These are phyloP conservation scores for Leishmania major DNA, from an alignment of 208 protist genomes.

Conservation along the genomic window DNA sequence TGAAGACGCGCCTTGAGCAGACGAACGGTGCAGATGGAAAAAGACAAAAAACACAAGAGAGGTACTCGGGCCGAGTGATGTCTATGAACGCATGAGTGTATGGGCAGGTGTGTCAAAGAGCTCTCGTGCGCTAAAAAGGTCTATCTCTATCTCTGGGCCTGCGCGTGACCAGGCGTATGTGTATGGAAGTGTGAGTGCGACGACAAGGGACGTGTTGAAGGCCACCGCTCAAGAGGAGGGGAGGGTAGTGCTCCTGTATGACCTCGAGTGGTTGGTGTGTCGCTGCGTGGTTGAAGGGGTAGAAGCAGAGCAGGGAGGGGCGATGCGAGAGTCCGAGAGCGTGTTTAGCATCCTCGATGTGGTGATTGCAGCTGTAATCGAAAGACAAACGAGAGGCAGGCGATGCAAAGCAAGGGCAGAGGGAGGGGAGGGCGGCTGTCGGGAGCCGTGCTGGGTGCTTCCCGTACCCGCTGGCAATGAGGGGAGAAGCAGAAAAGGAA, in stretches of 20 bases:
- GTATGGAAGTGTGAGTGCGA: background rate
- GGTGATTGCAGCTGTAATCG: background rate
- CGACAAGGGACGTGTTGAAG: background rate
- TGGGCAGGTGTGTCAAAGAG: background rate
- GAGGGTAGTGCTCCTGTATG: background rate
- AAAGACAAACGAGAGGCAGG: background rate
- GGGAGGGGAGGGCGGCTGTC: background rate
- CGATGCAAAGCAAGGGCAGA: background rate
- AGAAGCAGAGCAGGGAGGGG: background rate
- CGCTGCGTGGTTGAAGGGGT: background rate
- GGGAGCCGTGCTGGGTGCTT: background rate
- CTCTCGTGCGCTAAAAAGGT: background rate
- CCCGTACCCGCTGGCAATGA: background rate
- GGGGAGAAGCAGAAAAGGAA: background rate
- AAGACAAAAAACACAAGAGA: background rate
- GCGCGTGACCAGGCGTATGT: background rate
- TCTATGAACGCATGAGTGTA: slow-evolving; percentile 6
- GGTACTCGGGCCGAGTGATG: background rate
- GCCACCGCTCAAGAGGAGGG: background rate
- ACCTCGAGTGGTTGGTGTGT: background rate
- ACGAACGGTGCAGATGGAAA: background rate
- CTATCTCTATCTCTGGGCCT: background rate
- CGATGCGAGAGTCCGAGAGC: background rate
- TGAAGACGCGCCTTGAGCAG: background rate
- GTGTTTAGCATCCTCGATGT: background rate